Evolutionary conservation across 2,329 filamentous ascomycete genomes (phyloP).

Genomic region (Rachicladosporium sp.): DNA sequence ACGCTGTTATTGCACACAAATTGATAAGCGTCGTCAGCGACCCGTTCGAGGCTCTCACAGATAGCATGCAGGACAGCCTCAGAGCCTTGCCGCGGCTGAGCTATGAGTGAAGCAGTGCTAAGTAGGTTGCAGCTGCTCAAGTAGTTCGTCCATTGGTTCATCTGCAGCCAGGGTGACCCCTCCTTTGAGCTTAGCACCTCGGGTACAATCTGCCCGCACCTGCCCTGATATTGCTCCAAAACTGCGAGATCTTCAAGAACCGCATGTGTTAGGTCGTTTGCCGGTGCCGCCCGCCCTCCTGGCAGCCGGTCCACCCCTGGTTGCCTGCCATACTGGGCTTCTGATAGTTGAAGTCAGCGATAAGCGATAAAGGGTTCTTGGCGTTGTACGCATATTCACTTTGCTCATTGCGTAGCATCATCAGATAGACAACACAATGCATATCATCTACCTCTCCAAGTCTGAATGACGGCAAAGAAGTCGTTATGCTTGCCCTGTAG

Average conservation of each 20-base stretch:
- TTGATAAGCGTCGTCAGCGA: constrained; percentile 5
- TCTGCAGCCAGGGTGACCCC: constrained; percentile 1
- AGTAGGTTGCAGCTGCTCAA: background rate
- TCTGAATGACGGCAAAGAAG: too few relatives aligned
- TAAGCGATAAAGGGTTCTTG: too few relatives aligned
- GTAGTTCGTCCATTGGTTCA: constrained; percentile 3
- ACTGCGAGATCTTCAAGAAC: background rate
- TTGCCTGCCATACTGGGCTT: too few relatives aligned
- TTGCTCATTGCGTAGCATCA: too few relatives aligned
- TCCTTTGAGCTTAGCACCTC: background rate
- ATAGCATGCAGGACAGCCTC: constrained; percentile 1
- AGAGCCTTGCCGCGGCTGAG: background rate
- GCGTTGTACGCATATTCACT: too few relatives aligned
- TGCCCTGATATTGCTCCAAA: background rate
- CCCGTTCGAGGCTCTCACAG: constrained; percentile 6
- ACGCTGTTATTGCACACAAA: constrained; percentile 7
- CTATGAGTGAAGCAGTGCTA: background rate
- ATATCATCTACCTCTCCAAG: too few relatives aligned
- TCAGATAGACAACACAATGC: too few relatives aligned
- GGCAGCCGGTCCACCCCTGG: too few relatives aligned
- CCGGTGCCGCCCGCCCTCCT: too few relatives aligned
- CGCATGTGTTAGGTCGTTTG: too few relatives aligned
- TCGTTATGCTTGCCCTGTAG: too few relatives aligned
- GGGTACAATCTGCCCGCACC: background rate
- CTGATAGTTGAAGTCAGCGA: too few relatives aligned